Base-by-base conservation (phyloP, 192 early-diverging fungal genomes). In the Coemansia erecta region DNA sequence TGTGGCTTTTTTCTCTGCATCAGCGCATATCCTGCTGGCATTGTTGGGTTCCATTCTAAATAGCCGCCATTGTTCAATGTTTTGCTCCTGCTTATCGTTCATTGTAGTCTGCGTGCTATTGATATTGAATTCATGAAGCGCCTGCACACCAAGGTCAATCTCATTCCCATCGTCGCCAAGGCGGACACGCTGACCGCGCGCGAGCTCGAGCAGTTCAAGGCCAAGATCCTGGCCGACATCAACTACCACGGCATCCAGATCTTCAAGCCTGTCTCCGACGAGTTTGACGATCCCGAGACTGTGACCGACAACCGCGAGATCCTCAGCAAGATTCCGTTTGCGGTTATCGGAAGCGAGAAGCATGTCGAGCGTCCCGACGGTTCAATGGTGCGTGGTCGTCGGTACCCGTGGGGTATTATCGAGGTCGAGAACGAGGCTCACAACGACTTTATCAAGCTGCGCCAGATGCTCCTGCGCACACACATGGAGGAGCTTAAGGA, bases 401-500 rank as follows among this genome's bases (percentile, higher is more conserved):
- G 87, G 56, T 95, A 95, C 65, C 92, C 92, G 24, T 97, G 92
- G 90, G 95, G 95, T 49, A 82, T 94, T 19, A 90, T 98, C 72
- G 93, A 98, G 82, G 96, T 99, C 31, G 97, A 99, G 66, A 92
- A 95, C 73, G 90, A 93, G 77, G 85, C 87, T 11, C 97, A 98
- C 82, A 94, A 91, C 81, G 97, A 98, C 60, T 99, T 99, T 76
- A 85, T 93, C 61, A 91, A 94, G 64, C 84, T 98, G 53, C 85
- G 97, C 60, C 91, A 98, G 80, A 89, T 93, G 89, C 69, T 92
- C 8, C 82, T 91, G 65, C 84, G 90, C 70, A 95, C 95, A 26
- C 97, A 98, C 81, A 85, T 98, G 85, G 93, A 98, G 73, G 97
- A 98, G 73, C 85, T 98, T 67, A 94, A 93, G 72, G 95, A 98